Base-by-base conservation (phyloP, 371 early-diverging fungal species). In the Paraphysoderma sedebokerense region DNA sequence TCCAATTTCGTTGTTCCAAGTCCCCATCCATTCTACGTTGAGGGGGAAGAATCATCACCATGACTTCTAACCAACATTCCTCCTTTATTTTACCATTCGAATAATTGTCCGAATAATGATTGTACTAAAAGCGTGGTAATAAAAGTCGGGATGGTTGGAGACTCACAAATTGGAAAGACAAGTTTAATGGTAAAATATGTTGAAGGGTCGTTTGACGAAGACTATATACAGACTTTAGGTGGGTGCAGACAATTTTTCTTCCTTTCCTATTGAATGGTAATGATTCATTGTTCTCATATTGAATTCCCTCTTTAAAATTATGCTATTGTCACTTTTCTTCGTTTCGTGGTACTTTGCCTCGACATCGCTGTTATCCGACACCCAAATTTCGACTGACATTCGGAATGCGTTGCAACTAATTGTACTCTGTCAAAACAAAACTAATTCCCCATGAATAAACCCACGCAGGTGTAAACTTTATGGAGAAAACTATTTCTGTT, bases 141-240 rank as follows among this genome's bases (percentile, higher is more conserved):
- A 41, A 98, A 98, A 63, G 87, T 97, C 46, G 95, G 97, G 20
- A 87, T 98, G 76, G 86, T 98, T 34, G 99, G 99, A 23, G 96
- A 97, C 59, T 81, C 87, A 37, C 97, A 98, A 59, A 97, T 97
- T 28, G 99, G 99, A 19, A 98, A 98, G 61, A 98, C 99, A 6
- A 85, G 84, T 49, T 62, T 98, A 51, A 92, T 98, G 92, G 88
- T 89, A 44, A 92, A 93, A 63, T 98, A 95, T 57, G 93, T 93
- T 24, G 97, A 97, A 62, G 91, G 92, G 1, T 82, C 82, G 24
- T 97, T 87, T 59, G 90, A 91, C 54, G 82, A 87, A 44, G 89
- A 91, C 52, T 92, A 93, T 58, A 86, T 87, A 37, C 93, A 95
- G 58, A 98, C 99, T 22, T 70, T 98, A 37, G 95, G 90, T 82